phyloP scores from a whole-genome alignment of 2,329 filamentous ascomycete genomes.

The Chrysoporthe cubensis region DNA sequence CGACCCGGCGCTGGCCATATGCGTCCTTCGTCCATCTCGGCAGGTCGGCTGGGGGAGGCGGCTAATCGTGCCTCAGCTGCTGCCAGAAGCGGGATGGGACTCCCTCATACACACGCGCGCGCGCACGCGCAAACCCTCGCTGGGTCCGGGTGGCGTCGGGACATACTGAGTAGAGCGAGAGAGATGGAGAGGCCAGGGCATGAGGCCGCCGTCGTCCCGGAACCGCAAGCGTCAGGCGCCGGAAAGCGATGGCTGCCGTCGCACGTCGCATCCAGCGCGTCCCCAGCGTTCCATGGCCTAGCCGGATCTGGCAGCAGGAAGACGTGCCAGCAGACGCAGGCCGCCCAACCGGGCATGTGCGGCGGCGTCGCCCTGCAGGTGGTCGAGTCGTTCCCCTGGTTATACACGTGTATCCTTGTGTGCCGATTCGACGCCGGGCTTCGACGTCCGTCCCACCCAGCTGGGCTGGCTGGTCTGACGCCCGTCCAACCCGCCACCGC shows the following conservation, averaged over 20 bases:
- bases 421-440: not conserved
- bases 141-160: too few species aligned
- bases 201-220: too few species aligned
- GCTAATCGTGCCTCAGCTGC: not conserved
- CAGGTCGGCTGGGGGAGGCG: not conserved
- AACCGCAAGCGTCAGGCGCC: not conserved
- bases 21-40: not conserved
- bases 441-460: not conserved
- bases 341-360: slow-evolving; percentile 1
- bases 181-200: not conserved
- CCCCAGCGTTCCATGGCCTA: not conserved
- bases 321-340: not conserved
- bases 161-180: too few species aligned
- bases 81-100: not conserved
- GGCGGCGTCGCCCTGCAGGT: not conserved
- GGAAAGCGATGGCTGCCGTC: not conserved
- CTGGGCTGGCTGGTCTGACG: not conserved
- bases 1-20: not conserved
- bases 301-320: slow-evolving; percentile 3
- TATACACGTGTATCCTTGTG: not conserved
- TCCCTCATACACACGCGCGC: not conserved
- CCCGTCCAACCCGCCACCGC: not conserved
- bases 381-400: not conserved
- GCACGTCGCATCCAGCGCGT: not conserved
- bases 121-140: too few species aligned